Evolutionary conservation across 2,329 filamentous ascomycete species (phyloP).

Genomic region (Neonectria sp.): DNA sequence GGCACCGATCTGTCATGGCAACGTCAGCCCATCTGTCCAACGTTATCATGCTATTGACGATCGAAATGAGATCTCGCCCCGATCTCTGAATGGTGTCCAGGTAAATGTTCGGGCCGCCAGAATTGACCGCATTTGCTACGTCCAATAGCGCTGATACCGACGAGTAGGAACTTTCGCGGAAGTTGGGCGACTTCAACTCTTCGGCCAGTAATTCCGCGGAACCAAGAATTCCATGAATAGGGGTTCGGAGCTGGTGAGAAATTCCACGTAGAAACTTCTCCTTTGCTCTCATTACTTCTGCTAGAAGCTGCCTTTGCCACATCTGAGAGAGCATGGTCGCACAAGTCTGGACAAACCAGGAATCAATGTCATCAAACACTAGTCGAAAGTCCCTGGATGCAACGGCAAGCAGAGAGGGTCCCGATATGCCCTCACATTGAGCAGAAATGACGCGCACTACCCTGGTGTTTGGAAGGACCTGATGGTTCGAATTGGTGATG

Average conservation of each 20-base stretch:
- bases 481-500: conserved; percentile 55
- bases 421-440: conserved; percentile 52
- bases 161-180: neutral
- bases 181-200: conserved; percentile 51
- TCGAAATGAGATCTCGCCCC: conserved; percentile 60
- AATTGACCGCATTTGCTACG: conserved; percentile 15
- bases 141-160: neutral
- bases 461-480: conserved; percentile 43
- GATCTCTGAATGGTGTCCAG: conserved; percentile 56
- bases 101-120: conserved; percentile 34
- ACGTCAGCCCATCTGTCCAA: conserved; percentile 57
- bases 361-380: conserved; percentile 63
- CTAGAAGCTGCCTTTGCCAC: conserved; percentile 55
- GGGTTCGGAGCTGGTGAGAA: conserved; percentile 63
- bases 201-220: conserved; percentile 58
- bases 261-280: conserved; percentile 62
- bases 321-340: conserved; percentile 55
- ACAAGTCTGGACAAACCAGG: conserved; percentile 61
- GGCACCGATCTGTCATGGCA: conserved; percentile 48
- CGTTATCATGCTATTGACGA: conserved; percentile 61
- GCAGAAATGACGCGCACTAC: conserved; percentile 56
- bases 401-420: conserved; percentile 54
- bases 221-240: conserved; percentile 62
- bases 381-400: conserved; percentile 58
- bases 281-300: conserved; percentile 60